Evolutionary conservation across 2,329 filamentous ascomycete genomes (phyloP).

Genomic region (Aureobasidium melanogenum): DNA sequence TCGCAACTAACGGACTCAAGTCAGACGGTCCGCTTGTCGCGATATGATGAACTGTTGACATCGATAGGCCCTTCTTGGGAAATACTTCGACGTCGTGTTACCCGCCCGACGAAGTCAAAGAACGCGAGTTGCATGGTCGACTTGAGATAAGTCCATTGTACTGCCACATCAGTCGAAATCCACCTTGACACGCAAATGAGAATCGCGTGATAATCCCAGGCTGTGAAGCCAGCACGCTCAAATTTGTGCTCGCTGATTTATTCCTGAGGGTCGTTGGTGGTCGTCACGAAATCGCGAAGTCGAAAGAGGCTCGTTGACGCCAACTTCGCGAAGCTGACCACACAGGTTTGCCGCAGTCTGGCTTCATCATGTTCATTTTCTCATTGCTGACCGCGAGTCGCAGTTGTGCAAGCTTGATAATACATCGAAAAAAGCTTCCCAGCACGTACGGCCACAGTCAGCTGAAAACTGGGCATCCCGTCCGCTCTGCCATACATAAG

Average conservation of each 20-base stretch:
- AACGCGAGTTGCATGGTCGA: not conserved
- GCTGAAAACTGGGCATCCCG: not conserved
- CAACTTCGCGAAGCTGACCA: not conserved
- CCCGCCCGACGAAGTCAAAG: slow-evolving; percentile 1
- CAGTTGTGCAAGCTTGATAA: too few relatives aligned
- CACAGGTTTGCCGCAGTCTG: not conserved
- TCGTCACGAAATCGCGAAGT: not conserved
- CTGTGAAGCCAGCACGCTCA: not conserved
- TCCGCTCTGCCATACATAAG: too few relatives aligned
- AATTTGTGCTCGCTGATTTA: not conserved
- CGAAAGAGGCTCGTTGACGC: not conserved
- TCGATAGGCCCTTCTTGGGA: not conserved
- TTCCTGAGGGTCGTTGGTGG: not conserved
- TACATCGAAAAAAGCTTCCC: not conserved
- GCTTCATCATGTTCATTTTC: not conserved
- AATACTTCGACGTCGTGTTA: not conserved
- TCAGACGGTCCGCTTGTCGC: not conserved
- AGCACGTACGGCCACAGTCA: not conserved
- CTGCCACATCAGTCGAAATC: slow-evolving; percentile 4
- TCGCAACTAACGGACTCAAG: slow-evolving; percentile 6
- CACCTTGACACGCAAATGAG: not conserved
- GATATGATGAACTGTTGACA: not conserved
- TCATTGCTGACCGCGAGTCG: too few relatives aligned
- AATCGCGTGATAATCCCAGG: not conserved
- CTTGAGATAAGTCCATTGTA: slow-evolving; percentile 1